Conservation (phyloP, 2,329 filamentous ascomycete species). For the Ascochyta viciae-villosae region DNA sequence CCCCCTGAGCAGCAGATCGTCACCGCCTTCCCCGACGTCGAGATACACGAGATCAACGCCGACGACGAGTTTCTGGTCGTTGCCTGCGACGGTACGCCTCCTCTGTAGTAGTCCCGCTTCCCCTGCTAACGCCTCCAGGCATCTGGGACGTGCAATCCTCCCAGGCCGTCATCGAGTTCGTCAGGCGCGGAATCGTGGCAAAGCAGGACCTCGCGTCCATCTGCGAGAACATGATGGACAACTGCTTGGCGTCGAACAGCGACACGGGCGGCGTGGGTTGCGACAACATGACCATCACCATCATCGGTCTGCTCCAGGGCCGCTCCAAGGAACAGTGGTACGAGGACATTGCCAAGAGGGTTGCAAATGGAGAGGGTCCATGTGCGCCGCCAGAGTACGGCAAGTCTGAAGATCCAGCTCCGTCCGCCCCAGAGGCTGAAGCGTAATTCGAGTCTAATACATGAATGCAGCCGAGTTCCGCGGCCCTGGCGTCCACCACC, state of each 20-base stretch:
- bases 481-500: conserved; percentile 58
- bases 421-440: conserved; percentile 43
- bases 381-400: conserved; percentile 99
- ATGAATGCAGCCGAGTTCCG: conserved; percentile 57
- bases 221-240: conserved; percentile 99
- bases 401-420: conserved; percentile 67
- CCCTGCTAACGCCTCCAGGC: conserved; percentile 62
- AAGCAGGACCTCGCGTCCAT: conserved; percentile 95
- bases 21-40: conserved; percentile 94
- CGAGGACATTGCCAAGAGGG: conserved; percentile 89
- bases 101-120: neutral
- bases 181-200: conserved; percentile 91
- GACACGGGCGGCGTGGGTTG: conserved; percentile 97
- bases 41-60: conserved; percentile 84
- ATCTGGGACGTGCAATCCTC: conserved; percentile 99
- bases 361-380: conserved; percentile 95
- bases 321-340: conserved; percentile 99
- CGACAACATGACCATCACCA: conserved; percentile 99
- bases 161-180: conserved; percentile 96
- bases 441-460: conserved; percentile 47
- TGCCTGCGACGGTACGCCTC: conserved; percentile 51
- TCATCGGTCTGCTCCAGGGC: conserved; percentile 88
- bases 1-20: conserved; percentile 99
- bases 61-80: conserved; percentile 83
- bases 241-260: conserved; percentile 96